Evolutionary conservation across 2,329 filamentous ascomycete species (phyloP).

Genomic region (Rhinocladiella mackenziei): DNA sequence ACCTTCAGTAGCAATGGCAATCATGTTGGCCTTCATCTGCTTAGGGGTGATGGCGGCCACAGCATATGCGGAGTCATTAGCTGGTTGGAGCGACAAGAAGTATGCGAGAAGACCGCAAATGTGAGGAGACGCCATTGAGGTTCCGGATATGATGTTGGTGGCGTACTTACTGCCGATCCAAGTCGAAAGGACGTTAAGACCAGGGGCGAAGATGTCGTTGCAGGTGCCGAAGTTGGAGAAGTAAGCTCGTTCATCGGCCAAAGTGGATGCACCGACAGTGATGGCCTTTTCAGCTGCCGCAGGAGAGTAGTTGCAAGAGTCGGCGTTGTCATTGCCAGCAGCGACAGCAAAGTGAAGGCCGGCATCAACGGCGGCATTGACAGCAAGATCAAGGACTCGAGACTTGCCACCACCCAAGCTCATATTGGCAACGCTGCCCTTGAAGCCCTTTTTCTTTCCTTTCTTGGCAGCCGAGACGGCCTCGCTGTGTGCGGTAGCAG

Average conservation of each 20-base stretch:
- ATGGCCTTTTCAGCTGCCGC: slow-evolving; percentile 87
- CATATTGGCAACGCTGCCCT: slow-evolving; percentile 99
- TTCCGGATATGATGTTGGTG: slow-evolving; percentile 98
- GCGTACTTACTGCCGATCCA: slow-evolving; percentile 97
- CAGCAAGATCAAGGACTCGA: slow-evolving; percentile 79
- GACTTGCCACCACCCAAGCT: slow-evolving; percentile 98
- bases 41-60: slow-evolving; percentile 85
- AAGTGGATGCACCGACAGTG: slow-evolving; percentile 90
- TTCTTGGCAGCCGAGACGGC: slow-evolving; percentile 74
- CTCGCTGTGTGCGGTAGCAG: slow-evolving; percentile 72
- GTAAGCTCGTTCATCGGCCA: slow-evolving; percentile 94
- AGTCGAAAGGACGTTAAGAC: slow-evolving; percentile 93
- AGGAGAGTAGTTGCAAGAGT: slow-evolving; percentile 98
- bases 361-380: slow-evolving; percentile 86
- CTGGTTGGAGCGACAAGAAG: slow-evolving; percentile 92
- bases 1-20: slow-evolving; percentile 74
- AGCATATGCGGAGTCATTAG: slow-evolving; percentile 83
- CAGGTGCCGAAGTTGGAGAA: slow-evolving; percentile 98
- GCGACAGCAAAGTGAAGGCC: slow-evolving; percentile 97
- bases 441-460: slow-evolving; percentile 92
- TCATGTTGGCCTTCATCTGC: slow-evolving; percentile 86
- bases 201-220: slow-evolving; percentile 98
- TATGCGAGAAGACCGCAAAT: slow-evolving; percentile 95
- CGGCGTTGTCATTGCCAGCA: slow-evolving; percentile 96
- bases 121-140: slow-evolving; percentile 98